Evolutionary conservation across 768 basidiomycete species (phyloP).

Genomic region (Auricularia sp.): DNA sequence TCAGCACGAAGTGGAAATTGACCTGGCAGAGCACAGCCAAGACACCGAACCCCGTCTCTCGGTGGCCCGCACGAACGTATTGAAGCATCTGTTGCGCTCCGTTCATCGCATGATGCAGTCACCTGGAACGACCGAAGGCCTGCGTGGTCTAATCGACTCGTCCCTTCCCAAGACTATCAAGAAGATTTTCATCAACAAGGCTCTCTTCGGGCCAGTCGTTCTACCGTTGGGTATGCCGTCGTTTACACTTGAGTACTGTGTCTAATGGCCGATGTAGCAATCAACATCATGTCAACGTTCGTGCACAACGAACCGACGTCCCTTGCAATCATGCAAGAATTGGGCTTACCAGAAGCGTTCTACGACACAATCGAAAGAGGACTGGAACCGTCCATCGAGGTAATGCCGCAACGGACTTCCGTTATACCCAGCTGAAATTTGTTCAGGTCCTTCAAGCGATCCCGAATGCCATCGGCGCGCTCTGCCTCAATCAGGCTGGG

Average conservation of each 20-base stretch:
- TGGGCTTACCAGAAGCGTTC: slow-evolving; percentile 78
- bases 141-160: slow-evolving; percentile 89
- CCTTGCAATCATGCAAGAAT: slow-evolving; percentile 84
- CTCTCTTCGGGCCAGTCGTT: slow-evolving; percentile 77
- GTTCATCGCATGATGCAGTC: slow-evolving; percentile 97
- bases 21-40: slow-evolving; percentile 46
- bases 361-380: slow-evolving; percentile 78
- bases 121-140: slow-evolving; percentile 85
- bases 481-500: slow-evolving; percentile 88
- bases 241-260: slow-evolving; percentile 10
- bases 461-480: slow-evolving; percentile 89
- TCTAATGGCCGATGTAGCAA: slow-evolving; percentile 38
- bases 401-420: slow-evolving; percentile 20
- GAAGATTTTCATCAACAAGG: slow-evolving; percentile 75
- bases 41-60: slow-evolving; percentile 44
- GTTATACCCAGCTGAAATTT: not conserved
- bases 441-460: slow-evolving; percentile 80
- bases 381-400: slow-evolving; percentile 83
- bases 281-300: slow-evolving; percentile 93
- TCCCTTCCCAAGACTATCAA: slow-evolving; percentile 77
- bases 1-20: slow-evolving; percentile 59
- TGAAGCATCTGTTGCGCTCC: slow-evolving; percentile 85
- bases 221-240: slow-evolving; percentile 63
- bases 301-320: slow-evolving; percentile 98
- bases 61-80: slow-evolving; percentile 63